These are phyloP conservation scores for Coemansia pectinata DNA, from an alignment of 192 early-diverging fungal genomes.

Conservation along the genomic window DNA sequence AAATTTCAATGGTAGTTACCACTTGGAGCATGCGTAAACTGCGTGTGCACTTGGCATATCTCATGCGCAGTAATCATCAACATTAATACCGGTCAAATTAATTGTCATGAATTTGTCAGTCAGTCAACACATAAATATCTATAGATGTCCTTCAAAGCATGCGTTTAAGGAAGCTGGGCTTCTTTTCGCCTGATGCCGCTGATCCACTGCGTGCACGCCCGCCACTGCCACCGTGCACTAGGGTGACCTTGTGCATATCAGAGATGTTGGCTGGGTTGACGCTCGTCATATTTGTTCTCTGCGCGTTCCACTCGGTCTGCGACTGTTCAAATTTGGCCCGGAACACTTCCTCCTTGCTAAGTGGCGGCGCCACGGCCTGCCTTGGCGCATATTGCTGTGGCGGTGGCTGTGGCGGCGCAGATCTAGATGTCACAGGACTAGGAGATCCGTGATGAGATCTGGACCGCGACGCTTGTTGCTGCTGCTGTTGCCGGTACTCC, in stretches of 20 bases:
- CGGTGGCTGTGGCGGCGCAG: constrained; percentile 18
- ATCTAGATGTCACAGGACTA: neutral
- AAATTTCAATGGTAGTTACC: neutral
- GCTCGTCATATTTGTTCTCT: constrained; percentile 10
- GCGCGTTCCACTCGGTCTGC: constrained; percentile 49
- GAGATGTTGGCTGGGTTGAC: constrained; percentile 28
- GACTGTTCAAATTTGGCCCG: constrained; percentile 52
- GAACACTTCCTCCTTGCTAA: constrained; percentile 49
- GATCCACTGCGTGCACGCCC: constrained; percentile 39
- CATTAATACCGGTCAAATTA: neutral
- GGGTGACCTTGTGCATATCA: constrained; percentile 49
- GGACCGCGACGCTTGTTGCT: constrained; percentile 23
- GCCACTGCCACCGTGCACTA: constrained; percentile 9
- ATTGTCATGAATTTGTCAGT: neutral
- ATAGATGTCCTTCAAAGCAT: neutral
- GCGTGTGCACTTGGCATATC: neutral
- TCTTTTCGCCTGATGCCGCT: constrained; percentile 17
- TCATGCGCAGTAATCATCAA: neutral
- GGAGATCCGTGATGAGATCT: constrained; percentile 19
- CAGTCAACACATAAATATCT: neutral
- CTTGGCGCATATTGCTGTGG: constrained; percentile 17
- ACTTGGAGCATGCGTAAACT: neutral
- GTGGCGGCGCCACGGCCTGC: constrained; percentile 8
- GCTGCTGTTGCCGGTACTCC: constrained; percentile 35
- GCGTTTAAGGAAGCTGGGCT: constrained; percentile 37